These are phyloP conservation scores for Tetrahymena thermophila DNA, from an alignment of 73 alveolate genomes.

Conservation along the genomic window DNA sequence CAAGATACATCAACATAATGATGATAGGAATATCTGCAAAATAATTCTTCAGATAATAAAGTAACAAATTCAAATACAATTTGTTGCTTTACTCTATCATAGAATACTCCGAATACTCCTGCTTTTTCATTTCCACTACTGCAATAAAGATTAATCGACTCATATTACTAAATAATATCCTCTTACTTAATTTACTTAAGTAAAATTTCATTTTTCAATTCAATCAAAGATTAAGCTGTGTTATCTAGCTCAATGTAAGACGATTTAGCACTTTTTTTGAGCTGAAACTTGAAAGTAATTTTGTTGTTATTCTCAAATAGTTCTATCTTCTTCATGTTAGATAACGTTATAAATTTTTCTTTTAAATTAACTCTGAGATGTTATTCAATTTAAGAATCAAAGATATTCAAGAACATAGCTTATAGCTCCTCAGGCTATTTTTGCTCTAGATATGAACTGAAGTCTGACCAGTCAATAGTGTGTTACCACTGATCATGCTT, in stretches of 20 bases:
- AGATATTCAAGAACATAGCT: not conserved
- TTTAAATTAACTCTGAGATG: not conserved
- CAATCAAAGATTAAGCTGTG: not conserved
- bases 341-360: not conserved
- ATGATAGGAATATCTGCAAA: not conserved
- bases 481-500: not conserved
- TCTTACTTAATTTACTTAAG: not conserved
- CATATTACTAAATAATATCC: not conserved
- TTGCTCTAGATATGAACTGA: not conserved
- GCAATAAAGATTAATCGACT: not conserved
- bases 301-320: not conserved
- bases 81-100: not conserved
- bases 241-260: not conserved
- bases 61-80: not conserved
- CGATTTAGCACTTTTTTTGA: not conserved
- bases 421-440: not conserved
- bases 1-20: not conserved
- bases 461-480: not conserved
- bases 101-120: not conserved
- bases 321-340: not conserved
- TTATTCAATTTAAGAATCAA: not conserved
- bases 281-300: not conserved
- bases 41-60: not conserved
- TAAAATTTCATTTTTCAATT: not conserved
- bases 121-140: not conserved